Conservation (phyloP, 2,329 filamentous ascomycete species). For the Tolypocladium guangdongense region DNA sequence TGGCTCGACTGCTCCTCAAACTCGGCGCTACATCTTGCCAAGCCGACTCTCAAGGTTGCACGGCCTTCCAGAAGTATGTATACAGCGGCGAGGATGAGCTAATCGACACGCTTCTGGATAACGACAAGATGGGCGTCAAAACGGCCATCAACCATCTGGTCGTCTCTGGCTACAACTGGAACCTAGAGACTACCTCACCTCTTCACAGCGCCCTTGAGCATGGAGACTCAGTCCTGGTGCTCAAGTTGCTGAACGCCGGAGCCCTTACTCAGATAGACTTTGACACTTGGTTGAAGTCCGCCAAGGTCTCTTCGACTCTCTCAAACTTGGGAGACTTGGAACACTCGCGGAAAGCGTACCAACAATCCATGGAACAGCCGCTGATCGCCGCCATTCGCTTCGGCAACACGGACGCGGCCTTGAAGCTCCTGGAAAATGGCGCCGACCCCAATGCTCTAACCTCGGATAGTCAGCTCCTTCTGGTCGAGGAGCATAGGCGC, state of each 20-base stretch:
- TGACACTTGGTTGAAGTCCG: slow-evolving; percentile 51
- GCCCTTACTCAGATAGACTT: slow-evolving; percentile 50
- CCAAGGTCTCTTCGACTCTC: slow-evolving; percentile 31
- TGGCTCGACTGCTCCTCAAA: slow-evolving; percentile 53
- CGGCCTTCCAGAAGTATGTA: slow-evolving; percentile 56
- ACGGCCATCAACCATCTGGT: slow-evolving; percentile 57
- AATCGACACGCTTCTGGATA: slow-evolving; percentile 37
- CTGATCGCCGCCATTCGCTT: slow-evolving; percentile 47
- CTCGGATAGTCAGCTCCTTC: slow-evolving; percentile 20
- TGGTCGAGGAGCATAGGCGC: slow-evolving; percentile 21
- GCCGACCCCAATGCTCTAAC: slow-evolving; percentile 55
- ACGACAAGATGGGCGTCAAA: slow-evolving; percentile 50
- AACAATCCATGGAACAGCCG: slow-evolving; percentile 46
- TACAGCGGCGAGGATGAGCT: slow-evolving; percentile 35
- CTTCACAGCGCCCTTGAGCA: slow-evolving; percentile 48
- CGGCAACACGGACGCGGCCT: slow-evolving; percentile 32
- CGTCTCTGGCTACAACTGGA: slow-evolving; percentile 24
- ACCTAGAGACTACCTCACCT: slow-evolving; percentile 29
- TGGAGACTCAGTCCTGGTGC: slow-evolving; percentile 39
- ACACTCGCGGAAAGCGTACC: slow-evolving; percentile 37
- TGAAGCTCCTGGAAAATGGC: slow-evolving; percentile 50
- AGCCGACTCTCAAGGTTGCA: slow-evolving; percentile 53
- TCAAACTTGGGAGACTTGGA: slow-evolving; percentile 29
- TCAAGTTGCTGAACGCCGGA: slow-evolving; percentile 53
- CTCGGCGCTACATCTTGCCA: slow-evolving; percentile 65